Evolutionary conservation across 345 rosid genomes (phyloP).

Genomic region (Eutrema heterophyllum): DNA sequence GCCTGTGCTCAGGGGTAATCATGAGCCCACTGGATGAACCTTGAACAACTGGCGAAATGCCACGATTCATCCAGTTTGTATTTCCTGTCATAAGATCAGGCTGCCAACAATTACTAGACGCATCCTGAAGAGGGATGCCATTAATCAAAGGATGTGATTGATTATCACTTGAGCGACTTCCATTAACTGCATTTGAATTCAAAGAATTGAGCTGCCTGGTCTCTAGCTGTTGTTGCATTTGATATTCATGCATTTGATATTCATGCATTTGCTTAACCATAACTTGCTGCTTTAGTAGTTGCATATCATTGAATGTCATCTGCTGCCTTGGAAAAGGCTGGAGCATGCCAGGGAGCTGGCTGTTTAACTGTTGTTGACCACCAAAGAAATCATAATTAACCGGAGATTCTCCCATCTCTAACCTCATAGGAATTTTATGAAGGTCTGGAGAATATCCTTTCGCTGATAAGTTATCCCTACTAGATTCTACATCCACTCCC

Average conservation of each 20-base stretch:
- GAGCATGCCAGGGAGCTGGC: constrained; percentile 56
- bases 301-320: constrained; percentile 64
- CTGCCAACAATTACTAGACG: constrained; percentile 48
- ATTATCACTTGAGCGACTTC: constrained; percentile 38
- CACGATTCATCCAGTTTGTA: constrained; percentile 49
- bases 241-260: constrained; percentile 67
- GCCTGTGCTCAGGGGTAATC: constrained; percentile 60
- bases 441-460: constrained; percentile 53
- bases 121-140: constrained; percentile 60
- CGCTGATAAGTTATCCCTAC: constrained; percentile 41
- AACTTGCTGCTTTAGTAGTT: constrained; percentile 67
- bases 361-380: constrained; percentile 56
- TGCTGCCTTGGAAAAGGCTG: constrained; percentile 72
- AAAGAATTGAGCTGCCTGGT: constrained; percentile 45
- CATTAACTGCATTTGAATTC: constrained; percentile 43
- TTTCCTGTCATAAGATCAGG: constrained; percentile 51
- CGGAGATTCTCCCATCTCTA: constrained; percentile 59
- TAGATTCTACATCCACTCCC: constrained; percentile 61
- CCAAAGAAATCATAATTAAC: constrained; percentile 65
- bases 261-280: constrained; percentile 76
- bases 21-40: constrained; percentile 52
- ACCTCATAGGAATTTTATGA: constrained; percentile 41
- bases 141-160: constrained; percentile 44
- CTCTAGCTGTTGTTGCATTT: constrained; percentile 46
- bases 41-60: constrained; percentile 44